Evolutionary conservation across 139 green algal genomes (phyloP), one percentile per base, ranked within the genome.

Genomic region (Coelastrella sp.): DNA sequence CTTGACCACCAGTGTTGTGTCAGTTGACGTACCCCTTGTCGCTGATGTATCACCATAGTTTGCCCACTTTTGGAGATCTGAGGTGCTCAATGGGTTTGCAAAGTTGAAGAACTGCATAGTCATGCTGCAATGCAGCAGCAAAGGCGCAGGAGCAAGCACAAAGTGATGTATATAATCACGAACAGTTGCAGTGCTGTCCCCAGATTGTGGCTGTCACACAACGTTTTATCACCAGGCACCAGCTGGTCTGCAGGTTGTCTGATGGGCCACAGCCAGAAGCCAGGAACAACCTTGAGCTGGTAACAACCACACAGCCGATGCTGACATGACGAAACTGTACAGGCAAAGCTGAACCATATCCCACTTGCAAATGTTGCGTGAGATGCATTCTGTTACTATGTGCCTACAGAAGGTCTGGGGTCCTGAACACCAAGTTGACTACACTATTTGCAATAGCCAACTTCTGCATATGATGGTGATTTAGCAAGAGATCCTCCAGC

Each of bases 71-170:
- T 64, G 47, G 6, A 78, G 22, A 5, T 77, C 81, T 6, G 81
- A 61, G 1, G 16, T 22, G 54, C 13, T 87, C n/a, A 87, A 64
- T 6, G 61, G 61, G 64, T 87, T 87, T 61, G 81, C 81, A 87
- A 87, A 87, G 61, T 47, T 77, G 64, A 87, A 87, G 23, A 87
- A 87, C 64, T 87, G 54, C 11, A 87, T 10, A 11, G 81, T 87
- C n/a, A 58, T 78, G 7, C 81, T 87, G 81, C 81, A 77, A 22
- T 8, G 23, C 20, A 59, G 11, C 17, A 71, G 16, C 68, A 5
- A 6, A n/a, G 54, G 68, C 22, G n/a, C n/a, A n/a, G n/a, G 3
- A 11, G 5, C 14, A 76, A 22, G 5, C 17, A 10, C 68, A 7
- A 0, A 23, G 68, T 6, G 7, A 14, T 76, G 2, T 22, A 22